Percentiles rank a stretch among this genome's conserved stretches.
Evolutionary conservation across 768 basidiomycete species (phyloP).

Genomic region (Auriscalpium vulgare): DNA sequence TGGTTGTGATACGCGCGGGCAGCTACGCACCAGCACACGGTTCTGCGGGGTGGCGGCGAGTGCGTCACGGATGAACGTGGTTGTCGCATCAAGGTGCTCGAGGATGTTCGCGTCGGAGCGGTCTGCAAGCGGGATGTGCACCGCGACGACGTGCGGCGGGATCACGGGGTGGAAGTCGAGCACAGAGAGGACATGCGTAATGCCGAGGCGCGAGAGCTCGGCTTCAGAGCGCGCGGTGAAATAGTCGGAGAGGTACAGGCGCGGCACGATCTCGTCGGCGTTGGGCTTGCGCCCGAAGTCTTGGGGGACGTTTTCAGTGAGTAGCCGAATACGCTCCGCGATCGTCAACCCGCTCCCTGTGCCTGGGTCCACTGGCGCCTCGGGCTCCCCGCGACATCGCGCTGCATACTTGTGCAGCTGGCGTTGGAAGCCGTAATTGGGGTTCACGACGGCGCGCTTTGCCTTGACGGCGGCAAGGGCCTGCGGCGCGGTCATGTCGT

Average conservation of each 20-base stretch:
- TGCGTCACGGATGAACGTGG: constrained; percentile 44
- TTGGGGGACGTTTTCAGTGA: no score
- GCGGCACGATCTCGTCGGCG: constrained; percentile 30
- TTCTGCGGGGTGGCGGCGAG: constrained; percentile 34
- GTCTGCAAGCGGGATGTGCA: constrained; percentile 50
- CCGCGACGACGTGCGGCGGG: constrained; percentile 34
- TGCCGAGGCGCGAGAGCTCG: constrained; percentile 45
- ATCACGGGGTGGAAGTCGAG: constrained; percentile 43
- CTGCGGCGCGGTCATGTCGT: constrained; percentile 19
- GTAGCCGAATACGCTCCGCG: no score
- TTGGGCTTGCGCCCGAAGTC: constrained; percentile 6
- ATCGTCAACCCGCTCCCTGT: no score
- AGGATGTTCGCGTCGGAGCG: constrained; percentile 32
- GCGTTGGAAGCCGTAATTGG: constrained; percentile 26
- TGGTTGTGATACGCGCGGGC: neutral
- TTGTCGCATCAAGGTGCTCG: constrained; percentile 38
- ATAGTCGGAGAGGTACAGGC: constrained; percentile 59
- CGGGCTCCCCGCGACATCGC: no score
- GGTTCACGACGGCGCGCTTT: constrained; percentile 19
- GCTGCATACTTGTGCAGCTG: constrained; percentile 19
- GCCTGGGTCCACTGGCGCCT: no score
- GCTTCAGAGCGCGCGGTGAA: constrained; percentile 41
- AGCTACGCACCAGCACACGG: constrained; percentile 40
- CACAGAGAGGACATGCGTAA: constrained; percentile 68
- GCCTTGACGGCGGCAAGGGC: constrained; percentile 18